These are phyloP conservation scores for Acanthamoeba castellanii DNA, from an alignment of 208 protist genomes.

Conservation along the genomic window DNA sequence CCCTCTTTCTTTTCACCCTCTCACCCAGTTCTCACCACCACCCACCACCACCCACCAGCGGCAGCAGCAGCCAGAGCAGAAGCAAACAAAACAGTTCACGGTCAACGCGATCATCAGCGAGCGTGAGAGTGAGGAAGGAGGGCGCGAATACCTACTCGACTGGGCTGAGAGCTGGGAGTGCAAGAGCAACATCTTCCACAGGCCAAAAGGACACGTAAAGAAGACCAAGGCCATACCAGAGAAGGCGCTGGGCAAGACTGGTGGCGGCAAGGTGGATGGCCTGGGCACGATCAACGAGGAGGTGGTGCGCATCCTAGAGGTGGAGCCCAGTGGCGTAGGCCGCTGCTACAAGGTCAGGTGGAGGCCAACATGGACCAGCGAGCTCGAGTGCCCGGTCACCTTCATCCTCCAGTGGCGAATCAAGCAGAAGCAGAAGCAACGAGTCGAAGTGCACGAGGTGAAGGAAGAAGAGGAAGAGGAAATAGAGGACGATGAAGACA, in stretches of 20 bases:
- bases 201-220: no score
- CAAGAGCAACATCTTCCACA: neutral
- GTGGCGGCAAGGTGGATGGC: no score
- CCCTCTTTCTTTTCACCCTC: no score
- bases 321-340: neutral
- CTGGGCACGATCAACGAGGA: neutral
- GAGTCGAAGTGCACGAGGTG: no score
- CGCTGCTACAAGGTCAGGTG: neutral
- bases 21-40: no score
- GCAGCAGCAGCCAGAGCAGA: neutral
- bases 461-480: no score
- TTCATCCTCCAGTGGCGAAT: neutral
- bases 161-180: neutral
- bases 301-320: neutral
- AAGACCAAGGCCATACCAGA: neutral
- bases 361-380: neutral
- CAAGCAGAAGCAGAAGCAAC: neutral
- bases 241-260: neutral
- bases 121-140: neutral
- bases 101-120: neutral
- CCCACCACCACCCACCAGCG: no score
- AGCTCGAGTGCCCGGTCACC: neutral
- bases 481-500: no score
- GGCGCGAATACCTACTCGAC: neutral
- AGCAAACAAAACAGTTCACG: neutral